These are phyloP conservation scores for Iberis pinnata DNA, from an alignment of 345 rosid species.

Conservation along the genomic window DNA sequence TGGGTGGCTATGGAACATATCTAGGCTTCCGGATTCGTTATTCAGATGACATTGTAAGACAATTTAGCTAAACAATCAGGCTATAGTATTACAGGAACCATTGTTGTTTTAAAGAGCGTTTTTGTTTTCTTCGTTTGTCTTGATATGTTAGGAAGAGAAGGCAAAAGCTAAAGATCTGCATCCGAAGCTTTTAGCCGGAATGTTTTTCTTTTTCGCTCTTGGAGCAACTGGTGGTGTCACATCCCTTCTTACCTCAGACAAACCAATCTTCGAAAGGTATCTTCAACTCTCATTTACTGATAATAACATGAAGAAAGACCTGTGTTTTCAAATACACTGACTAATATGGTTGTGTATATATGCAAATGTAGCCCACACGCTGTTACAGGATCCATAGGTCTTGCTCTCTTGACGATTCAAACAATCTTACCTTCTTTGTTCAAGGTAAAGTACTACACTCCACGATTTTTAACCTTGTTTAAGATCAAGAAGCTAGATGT, in stretches of 20 bases:
- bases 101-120: background rate
- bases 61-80: background rate
- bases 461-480: background rate
- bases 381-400: constrained; percentile 68
- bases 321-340: background rate
- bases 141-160: constrained; percentile 59
- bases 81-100: background rate
- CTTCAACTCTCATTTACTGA: background rate
- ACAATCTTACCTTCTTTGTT: constrained; percentile 65
- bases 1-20: constrained; percentile 95
- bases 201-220: constrained; percentile 90
- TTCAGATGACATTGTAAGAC: constrained; percentile 68
- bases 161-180: constrained; percentile 89
- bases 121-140: background rate
- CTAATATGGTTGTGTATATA: background rate
- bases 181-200: constrained; percentile 83
- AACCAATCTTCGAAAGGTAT: constrained; percentile 75
- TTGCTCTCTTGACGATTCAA: constrained; percentile 64
- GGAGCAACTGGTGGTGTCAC: constrained; percentile 93
- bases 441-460: constrained; percentile 44
- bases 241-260: constrained; percentile 79
- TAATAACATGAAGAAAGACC: background rate
- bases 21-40: constrained; percentile 73
- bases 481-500: background rate
- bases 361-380: constrained; percentile 75